phyloP scores from a whole-genome alignment of 1,139 yeast genomes.

The Pichia sp. region DNA sequence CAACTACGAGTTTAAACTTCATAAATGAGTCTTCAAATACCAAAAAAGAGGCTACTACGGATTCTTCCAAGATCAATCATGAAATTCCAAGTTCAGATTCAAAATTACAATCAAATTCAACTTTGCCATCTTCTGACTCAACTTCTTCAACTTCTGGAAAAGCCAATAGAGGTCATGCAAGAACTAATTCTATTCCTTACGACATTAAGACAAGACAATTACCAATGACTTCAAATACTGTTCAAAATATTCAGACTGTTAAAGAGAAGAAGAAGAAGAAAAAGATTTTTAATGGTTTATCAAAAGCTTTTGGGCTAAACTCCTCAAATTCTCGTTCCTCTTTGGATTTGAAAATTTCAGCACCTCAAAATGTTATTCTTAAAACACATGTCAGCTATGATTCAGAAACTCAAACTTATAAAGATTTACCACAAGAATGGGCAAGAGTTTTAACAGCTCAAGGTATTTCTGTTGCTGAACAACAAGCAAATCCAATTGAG shows the following conservation, averaged over 20 bases:
- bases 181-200: slow-evolving; percentile 9
- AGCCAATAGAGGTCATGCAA: slow-evolving; percentile 2
- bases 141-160: background rate
- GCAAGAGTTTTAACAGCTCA: slow-evolving; percentile 72
- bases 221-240: slow-evolving; percentile 12
- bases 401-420: slow-evolving; percentile 73
- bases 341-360: slow-evolving; percentile 60
- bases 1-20: slow-evolving; percentile 13
- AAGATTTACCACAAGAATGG: slow-evolving; percentile 93
- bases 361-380: slow-evolving; percentile 86
- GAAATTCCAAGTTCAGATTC: background rate
- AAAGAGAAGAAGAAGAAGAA: slow-evolving; percentile 27
- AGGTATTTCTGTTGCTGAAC: slow-evolving; percentile 82
- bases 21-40: background rate
- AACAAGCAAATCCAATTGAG: slow-evolving; percentile 87
- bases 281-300: slow-evolving; percentile 44
- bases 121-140: background rate
- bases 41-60: background rate
- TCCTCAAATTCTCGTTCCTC: slow-evolving; percentile 30
- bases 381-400: slow-evolving; percentile 92
- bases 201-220: slow-evolving; percentile 15
- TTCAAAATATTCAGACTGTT: slow-evolving; percentile 3
- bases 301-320: slow-evolving; percentile 39
- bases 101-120: background rate
- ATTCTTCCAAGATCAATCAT: background rate